A percentile compares a stretch with the other conserved stretches of the same genome.
Evolutionary conservation across 148 eudicot genomes (phyloP).

Genomic region (Salicornia ramosissima): DNA sequence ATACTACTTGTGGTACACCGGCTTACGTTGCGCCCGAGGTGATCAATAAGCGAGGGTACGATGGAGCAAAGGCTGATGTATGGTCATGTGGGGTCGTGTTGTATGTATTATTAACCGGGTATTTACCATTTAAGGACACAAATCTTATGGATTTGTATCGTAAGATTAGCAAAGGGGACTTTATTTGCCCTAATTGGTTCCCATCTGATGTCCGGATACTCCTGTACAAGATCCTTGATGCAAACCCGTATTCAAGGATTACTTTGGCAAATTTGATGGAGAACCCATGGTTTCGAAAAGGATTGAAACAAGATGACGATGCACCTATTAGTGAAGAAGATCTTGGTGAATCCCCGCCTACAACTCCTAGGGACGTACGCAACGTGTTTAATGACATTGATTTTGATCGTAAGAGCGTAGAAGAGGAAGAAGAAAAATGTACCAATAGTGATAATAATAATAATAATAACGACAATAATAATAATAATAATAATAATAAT

Average conservation of each 20-base stretch:
- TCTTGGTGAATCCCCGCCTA: conserved; percentile 10
- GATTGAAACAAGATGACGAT: conserved; percentile 29
- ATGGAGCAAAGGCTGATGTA: conserved; percentile 73
- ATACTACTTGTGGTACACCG: conserved; percentile 90
- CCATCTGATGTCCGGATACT: conserved; percentile 60
- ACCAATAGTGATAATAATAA: no score
- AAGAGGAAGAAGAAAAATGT: neutral
- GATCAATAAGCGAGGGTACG: conserved; percentile 57
- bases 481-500: neutral
- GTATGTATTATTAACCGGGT: conserved; percentile 67
- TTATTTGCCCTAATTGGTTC: conserved; percentile 65
- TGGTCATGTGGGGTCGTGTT: conserved; percentile 87
- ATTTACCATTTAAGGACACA: conserved; percentile 56
- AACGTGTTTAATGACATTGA: conserved; percentile 26
- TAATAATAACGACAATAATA: neutral
- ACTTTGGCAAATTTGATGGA: conserved; percentile 46
- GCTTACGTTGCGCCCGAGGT: conserved; percentile 90
- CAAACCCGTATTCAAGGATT: conserved; percentile 51
- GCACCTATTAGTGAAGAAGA: neutral
- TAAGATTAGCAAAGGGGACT: conserved; percentile 59
- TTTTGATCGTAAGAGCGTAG: conserved; percentile 1
- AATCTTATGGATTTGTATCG: conserved; percentile 66
- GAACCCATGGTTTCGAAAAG: conserved; percentile 59
- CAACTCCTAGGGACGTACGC: conserved; percentile 47
- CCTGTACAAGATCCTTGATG: conserved; percentile 50